Base-by-base conservation (phyloP, 371 early-diverging fungal species). In the Mortierella sp. region DNA sequence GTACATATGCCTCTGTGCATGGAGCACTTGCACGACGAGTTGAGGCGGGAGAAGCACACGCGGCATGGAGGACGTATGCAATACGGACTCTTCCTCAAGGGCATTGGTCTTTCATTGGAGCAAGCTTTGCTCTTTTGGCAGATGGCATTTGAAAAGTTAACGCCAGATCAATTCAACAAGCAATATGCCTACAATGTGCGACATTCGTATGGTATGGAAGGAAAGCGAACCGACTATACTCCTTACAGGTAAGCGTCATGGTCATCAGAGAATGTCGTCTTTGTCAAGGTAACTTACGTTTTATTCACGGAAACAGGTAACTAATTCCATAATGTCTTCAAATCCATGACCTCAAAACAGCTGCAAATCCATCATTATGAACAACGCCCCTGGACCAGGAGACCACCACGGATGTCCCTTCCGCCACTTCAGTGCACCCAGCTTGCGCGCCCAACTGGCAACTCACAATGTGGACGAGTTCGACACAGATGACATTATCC, bases 191-290 rank as follows among this genome's bases (percentile, higher is more conserved):
- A 99, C 90, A 97, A 97, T 82, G 95, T 99, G 76, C 93, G 99
- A 50, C 99, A 99, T 91, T 97, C 96, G 86, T 99, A 99, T 89
- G 99, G 99, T 73, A 84, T 96, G 83, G 99, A 99, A 89, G 99
- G 99, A 42, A 96, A 95, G 72, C 95, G 99, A 24, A 93, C 93
- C 16, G 94, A 98, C 84, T 99, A 99, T 89, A 90, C 92, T 14
- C 96, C 99, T 3, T 99, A 95, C 89, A 94, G 93, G 92, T 94
- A 92, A 78, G 79, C 19, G 21, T 70, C 38, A 55, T 26, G 24
- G 14, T 52, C 38, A 44, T 48, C 52, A 42, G 26, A 21, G 19
- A n/a, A 48, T 0, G 1, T 38, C 42, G 26, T 55, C 26, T 45
- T 45, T 55, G 31, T 10, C 19, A 65, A 65, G 7, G n/a, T 50